Percentiles rank a stretch among this genome's conserved stretches.
Conservation (phyloP, 371 early-diverging fungal species). For the Rhizopus microsporus region DNA sequence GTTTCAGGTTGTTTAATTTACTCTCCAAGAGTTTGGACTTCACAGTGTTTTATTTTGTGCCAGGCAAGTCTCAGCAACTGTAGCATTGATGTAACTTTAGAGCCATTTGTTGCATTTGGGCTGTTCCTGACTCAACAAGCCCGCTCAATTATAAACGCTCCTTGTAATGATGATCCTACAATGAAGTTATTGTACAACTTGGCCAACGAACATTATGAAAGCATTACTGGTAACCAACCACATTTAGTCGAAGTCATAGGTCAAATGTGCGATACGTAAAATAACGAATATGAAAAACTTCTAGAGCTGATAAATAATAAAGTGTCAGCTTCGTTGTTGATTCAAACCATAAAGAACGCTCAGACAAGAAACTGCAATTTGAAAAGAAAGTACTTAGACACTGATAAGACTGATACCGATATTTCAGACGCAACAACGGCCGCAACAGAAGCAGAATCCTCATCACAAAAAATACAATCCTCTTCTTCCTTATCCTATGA, state of each 20-base stretch:
- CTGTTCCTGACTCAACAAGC: conserved; percentile 9
- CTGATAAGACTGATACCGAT: conserved; percentile 7
- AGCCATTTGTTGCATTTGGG: conserved; percentile 14
- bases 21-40: conserved; percentile 10
- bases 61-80: conserved; percentile 10
- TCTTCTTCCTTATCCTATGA: conserved; percentile 12
- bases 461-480: conserved; percentile 11
- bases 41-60: conserved; percentile 8
- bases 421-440: conserved; percentile 10
- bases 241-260: conserved; percentile 15
- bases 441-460: conserved; percentile 6
- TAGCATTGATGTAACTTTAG: conserved; percentile 7
- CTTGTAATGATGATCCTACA: conserved; percentile 9
- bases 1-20: conserved; percentile 9
- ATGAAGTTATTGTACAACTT: conserved; percentile 16
- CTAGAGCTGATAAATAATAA: conserved; percentile 6
- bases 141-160: conserved; percentile 16
- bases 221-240: conserved; percentile 11
- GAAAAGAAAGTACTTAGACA: conserved; percentile 11
- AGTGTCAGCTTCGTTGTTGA: conserved; percentile 7
- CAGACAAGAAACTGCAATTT: conserved; percentile 2
- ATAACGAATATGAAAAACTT: conserved; percentile 6
- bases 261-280: conserved; percentile 9
- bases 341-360: conserved; percentile 11
- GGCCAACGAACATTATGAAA: conserved; percentile 14